Base-by-base conservation (phyloP, 768 basidiomycete genomes). In the Mycena haematopus region DNA sequence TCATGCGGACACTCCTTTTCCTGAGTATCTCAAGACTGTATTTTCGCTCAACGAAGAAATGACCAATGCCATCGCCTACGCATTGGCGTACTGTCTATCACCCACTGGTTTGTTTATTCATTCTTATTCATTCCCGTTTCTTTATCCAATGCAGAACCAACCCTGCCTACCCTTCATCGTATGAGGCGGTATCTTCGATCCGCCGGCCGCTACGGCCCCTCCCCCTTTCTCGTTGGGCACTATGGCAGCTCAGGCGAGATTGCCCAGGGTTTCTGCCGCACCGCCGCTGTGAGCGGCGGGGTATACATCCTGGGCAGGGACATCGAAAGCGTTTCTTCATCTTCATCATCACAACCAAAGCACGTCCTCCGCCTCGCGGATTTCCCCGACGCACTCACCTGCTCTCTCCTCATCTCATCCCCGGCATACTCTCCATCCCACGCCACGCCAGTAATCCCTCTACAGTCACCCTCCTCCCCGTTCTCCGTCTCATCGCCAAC, bases 231-330 rank as follows among this genome's bases (percentile, higher is more conserved):
- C 17, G 81, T 99, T n/a, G 94, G 94, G 0, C 94, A 97, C 68
- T 98, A 97, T 72, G 96, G 96, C 19, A 93, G 95, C 21, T 81
- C 90, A 0, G 96, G 96, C 6, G 96, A 98, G 70, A 87, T 98
- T 13, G 84, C 91, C 0, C 96, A 98, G 75, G 96, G 95, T 2
- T 99, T 92, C 69, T 89, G 86, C 71, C 92, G 95, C 17, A 86
- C 91, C 22, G 82, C 93, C 15, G 96, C 96, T 2, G 96, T 99
- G 33, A 80, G 79, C 51, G 90, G 91, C 19, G 85, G 79, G 0
- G 86, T 88, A 13, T 93, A 93, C 70, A 87, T 93, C 62, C 81
- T 93, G 4, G 88, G 88, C 25, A 80, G 84, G 47, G 71, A 74
- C 2, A 71, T 90, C 3, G 58, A 65, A 2, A 71, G 74, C 11